Base-by-base conservation (phyloP, 192 early-diverging fungal genomes). In the Backusella tarrabulga region DNA sequence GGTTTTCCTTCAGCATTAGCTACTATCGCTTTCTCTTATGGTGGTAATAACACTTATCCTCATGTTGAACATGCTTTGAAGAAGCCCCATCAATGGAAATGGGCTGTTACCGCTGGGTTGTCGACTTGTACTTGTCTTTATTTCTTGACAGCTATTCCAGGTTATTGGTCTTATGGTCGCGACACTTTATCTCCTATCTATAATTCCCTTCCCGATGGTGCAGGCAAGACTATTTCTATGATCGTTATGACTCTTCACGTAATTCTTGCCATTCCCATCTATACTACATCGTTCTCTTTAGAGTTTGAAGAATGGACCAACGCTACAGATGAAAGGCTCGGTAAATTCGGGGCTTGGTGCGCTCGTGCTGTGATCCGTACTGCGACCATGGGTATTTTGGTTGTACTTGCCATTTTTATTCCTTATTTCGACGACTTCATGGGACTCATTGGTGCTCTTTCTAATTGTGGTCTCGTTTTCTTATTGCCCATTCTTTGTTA, bases 11-110 rank as follows among this genome's bases (percentile, higher is more conserved):
- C 89, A 6, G 91, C 93, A 7, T 72, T 97, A 9, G 93, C 93
- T 4, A 93, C 93, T 0, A 92, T 97, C 80, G 88, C 90, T 23
- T 95, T 97, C 82, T 94, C 93, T 78, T 97, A 91, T 74, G 88
- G 92, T n/a, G 94, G 94, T 42, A 93, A 93, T 71, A 93, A 90
- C 17, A 91, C 92, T 3, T 95, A 95, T 80, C 92, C 94, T 34
- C 93, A 97, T 76, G 90, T 97, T 67, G 93, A 97, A 77, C 88
- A 89, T 41, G 89, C 92, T 67, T 92, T 97, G 93, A 82, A 83
- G 40, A 87, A 91, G 46, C 93, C 93, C 12, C 46, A 82, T 21
- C 82, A 91, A 78, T 97, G 93, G 84, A 88, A 88, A 34, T 86
- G 85, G 75, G 93, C 93, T 34, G 83, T 94, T 36, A 85, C 85